A percentile compares a stretch with the other conserved stretches of the same genome.
Conservation (phyloP, 169 alveolate species). For the Plasmodium vinckei region DNA sequence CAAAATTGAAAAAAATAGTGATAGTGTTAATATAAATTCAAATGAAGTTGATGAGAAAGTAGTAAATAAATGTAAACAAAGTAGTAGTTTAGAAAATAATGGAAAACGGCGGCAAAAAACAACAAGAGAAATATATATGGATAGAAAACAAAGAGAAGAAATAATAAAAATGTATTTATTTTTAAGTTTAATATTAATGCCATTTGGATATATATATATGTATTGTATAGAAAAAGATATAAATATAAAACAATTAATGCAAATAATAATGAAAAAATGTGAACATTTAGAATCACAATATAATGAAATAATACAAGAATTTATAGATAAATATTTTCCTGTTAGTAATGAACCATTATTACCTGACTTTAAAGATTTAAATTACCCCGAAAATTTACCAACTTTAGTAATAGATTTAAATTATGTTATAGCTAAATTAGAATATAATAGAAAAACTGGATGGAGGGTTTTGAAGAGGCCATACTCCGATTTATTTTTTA, state of each 20-base stretch:
- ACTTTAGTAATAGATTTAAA: slow-evolving; percentile 92
- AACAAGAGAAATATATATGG: slow-evolving; percentile 28
- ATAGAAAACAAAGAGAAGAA: slow-evolving; percentile 46
- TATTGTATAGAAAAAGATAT: slow-evolving; percentile 47
- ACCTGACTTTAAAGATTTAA: slow-evolving; percentile 90
- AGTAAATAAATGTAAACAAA: no score
- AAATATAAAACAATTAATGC: slow-evolving; percentile 36
- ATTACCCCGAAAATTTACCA: slow-evolving; percentile 92
- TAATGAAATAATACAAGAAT: slow-evolving; percentile 46
- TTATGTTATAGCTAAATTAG: slow-evolving; percentile 89
- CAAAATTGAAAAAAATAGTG: no score
- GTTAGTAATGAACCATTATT: slow-evolving; percentile 87
- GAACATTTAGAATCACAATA: slow-evolving; percentile 68
- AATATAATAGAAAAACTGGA: slow-evolving; percentile 89
- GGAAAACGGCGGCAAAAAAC: background rate
- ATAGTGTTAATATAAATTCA: no score
- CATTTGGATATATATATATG: slow-evolving; percentile 58
- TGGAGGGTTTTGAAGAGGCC: slow-evolving; percentile 95
- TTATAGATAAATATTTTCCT: slow-evolving; percentile 79
- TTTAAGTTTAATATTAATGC: slow-evolving; percentile 56
- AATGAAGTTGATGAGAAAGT: no score
- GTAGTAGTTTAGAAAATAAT: no score
- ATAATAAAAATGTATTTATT: slow-evolving; percentile 65
- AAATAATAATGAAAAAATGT: slow-evolving; percentile 27
- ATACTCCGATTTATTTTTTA: slow-evolving; percentile 91